Evolutionary conservation across 116 monocot genomes (phyloP), one percentile per base, ranked within the genome.

Genomic region (Zostera marina): DNA sequence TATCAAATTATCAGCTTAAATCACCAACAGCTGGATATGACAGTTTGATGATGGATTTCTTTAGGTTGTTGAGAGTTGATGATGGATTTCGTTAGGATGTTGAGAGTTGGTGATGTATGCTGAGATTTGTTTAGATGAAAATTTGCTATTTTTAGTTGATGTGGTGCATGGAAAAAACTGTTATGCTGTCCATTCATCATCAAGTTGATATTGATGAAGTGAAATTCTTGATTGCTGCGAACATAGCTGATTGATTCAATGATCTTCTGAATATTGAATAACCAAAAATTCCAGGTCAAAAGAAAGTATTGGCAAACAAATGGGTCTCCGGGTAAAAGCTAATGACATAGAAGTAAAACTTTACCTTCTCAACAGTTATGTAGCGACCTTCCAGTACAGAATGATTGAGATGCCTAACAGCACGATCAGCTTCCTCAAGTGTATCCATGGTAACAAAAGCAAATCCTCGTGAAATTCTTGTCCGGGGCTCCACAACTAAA

Each of bases 361-460:
- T 52, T 69, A 93, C 87, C 88, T 79, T 93, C 57, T 93, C 87
- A 13, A 93, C 83, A 42, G 93, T 88, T 47, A 93, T 88, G 60
- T 79, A 73, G 4, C 88, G 88, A 16, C 81, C 84, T 58, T 81
- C 80, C 54, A 93, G 56, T 54, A 84, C 79, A 8, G 93, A 84
- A 60, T 81, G 78, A 65, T 93, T 84, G 6, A 93, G 81, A 66
- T 88, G 73, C 47, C 84, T 88, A 47, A 93, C 47, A 47, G 88
- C 88, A 7, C 88, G 88, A 0, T 93, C 83, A 10, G 93, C 93
- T 63, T 75, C 93, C 66, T 88, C 93, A 54, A 62, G 11, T 9
- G 70, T 70, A 48, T 81, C 87, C 93, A 93, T 93, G 40, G 88
- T 81, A 42, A 93, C 70, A 69, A 93, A 93, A 15, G 88, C 93